Evolutionary conservation across 2,329 filamentous ascomycete genomes (phyloP), one percentile per base, ranked within the genome.

Genomic region (Aspergillus eucalypticola): DNA sequence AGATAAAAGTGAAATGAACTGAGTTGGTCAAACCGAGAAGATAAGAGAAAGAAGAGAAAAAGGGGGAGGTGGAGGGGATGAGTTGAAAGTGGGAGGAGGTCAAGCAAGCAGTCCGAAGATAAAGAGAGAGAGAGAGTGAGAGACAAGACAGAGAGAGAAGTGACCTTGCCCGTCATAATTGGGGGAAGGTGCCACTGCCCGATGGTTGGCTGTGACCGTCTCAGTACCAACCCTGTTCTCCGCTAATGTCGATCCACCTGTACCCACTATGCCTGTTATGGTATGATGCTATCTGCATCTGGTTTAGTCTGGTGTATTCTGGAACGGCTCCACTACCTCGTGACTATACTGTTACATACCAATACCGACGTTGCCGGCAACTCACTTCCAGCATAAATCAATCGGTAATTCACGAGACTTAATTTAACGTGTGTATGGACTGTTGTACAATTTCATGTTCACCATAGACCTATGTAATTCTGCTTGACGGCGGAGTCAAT

Each of bases 201-300:
- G 39, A 17, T 44, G 29, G 41, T 42, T 42, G 53, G 53, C 25
- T 42, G 39, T 55, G 53, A 55, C 53, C 38, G 38, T 23, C 25
- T 19, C 27, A 25, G 17, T 44, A 55, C 42, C 53, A 46, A 21
- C 53, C 53, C 51, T 25, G 51, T 25, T 11, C n/a, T 54, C 52
- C 52, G 39, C 38, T 42, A 23, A 7, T n/a, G 21, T 23, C 11
- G 17, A 42, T 27, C n/a, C 8, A 35, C 32, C 32, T 35, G 10
- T 35, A 35, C 11, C 32, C 11, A 35, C 11, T 15, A 35, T 5
- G 11, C 32, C 32, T 5, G 10, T 13, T 35, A 35, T 35, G 10
- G 27, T 44, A 35, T 15, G 13, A 13, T 15, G 17, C 38, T 27
- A 10, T 35, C 53, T 23, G 23, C 25, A 46, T 55, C 10, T 10